Conservation (phyloP, 2,329 filamentous ascomycete species). For the Phoma sp. region DNA sequence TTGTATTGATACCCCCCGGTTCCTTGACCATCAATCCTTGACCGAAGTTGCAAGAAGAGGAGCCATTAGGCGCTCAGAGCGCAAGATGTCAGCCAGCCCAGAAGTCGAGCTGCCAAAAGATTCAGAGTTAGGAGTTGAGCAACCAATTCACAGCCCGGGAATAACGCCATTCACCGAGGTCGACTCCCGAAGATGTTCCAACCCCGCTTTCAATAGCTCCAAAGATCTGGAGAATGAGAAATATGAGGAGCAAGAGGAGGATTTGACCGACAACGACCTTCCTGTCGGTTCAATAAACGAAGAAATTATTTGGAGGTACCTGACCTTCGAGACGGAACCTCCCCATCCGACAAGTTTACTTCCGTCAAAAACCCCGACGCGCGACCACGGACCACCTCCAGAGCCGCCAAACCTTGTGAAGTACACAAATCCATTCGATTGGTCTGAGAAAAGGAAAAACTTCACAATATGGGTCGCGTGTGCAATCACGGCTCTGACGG, state of each 20-base stretch:
- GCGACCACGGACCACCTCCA: slow-evolving; percentile 55
- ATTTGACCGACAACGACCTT: slow-evolving; percentile 1
- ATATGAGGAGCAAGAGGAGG: slow-evolving; percentile 24
- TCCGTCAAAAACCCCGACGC: slow-evolving; percentile 13
- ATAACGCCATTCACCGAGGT: slow-evolving; percentile 34
- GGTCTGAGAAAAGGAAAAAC: slow-evolving; percentile 73
- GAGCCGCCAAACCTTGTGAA: slow-evolving; percentile 69
- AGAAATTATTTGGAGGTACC: slow-evolving; percentile 64
- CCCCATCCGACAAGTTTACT: slow-evolving; percentile 52
- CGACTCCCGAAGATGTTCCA: slow-evolving; percentile 14
- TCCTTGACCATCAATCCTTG: background rate
- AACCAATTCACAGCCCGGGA: slow-evolving; percentile 31
- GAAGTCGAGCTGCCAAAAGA: slow-evolving; percentile 44
- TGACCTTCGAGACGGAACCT: slow-evolving; percentile 68
- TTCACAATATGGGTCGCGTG: slow-evolving; percentile 77
- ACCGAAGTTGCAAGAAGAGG: background rate
- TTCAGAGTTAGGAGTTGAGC: slow-evolving; percentile 24
- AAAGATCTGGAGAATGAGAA: slow-evolving; percentile 26
- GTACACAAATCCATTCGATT: slow-evolving; percentile 75
- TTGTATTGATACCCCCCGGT: background rate
- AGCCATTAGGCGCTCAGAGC: slow-evolving; percentile 2
- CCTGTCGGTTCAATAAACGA: slow-evolving; percentile 8
- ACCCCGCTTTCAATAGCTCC: slow-evolving; percentile 19
- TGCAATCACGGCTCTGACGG: slow-evolving; percentile 76
- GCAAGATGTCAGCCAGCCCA: slow-evolving; percentile 45